These are phyloP conservation scores for Tephrocybe rancida DNA, from an alignment of 768 basidiomycete genomes.

Conservation along the genomic window DNA sequence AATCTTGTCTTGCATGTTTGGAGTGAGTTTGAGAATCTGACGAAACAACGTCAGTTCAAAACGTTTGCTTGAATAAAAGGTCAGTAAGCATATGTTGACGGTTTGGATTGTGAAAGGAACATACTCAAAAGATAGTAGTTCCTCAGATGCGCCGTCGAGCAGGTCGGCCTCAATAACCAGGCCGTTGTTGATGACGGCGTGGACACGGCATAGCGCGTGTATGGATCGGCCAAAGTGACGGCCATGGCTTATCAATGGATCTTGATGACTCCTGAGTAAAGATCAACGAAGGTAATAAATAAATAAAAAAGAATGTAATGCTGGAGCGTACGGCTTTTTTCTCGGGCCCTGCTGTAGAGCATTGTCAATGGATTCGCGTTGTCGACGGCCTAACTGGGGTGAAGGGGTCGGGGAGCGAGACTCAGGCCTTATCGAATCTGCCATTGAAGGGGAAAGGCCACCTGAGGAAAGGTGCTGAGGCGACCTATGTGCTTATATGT, in stretches of 20 bases:
- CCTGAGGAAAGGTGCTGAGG: no score
- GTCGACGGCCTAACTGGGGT: no score
- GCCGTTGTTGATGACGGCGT: constrained; percentile 19
- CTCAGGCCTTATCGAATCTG: no score
- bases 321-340: neutral
- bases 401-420: no score
- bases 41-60: constrained; percentile 12
- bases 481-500: no score
- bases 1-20: constrained; percentile 11
- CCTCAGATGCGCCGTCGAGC: neutral
- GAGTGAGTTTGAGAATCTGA: neutral
- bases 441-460: no score
- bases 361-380: neutral
- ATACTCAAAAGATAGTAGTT: constrained; percentile 5
- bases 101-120: neutral
- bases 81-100: neutral
- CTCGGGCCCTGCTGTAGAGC: constrained; percentile 1
- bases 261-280: neutral
- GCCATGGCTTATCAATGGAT: constrained; percentile 23
- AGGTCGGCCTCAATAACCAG: constrained; percentile 12
- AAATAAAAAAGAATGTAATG: neutral
- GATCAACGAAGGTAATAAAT: neutral
- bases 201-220: constrained; percentile 15
- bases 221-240: constrained; percentile 22
- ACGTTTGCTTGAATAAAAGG: constrained; percentile 1